Conservation (phyloP, 352 stramenopile genomes). For the Albugo laibachii region DNA sequence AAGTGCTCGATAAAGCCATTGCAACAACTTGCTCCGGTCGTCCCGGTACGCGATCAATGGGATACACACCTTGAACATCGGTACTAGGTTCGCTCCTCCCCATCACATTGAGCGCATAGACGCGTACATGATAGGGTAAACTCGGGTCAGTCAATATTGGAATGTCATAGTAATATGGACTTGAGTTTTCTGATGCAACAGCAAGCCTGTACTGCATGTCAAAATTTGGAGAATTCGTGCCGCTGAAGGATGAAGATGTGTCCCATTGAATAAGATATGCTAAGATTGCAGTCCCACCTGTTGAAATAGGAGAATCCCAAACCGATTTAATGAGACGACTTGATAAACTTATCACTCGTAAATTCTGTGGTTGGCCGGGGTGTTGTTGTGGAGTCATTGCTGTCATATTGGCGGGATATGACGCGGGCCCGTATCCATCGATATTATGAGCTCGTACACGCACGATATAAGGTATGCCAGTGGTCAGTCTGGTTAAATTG, state of each 20-base stretch:
- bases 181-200: slow-evolving; percentile 14
- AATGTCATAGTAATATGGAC: slow-evolving; percentile 86
- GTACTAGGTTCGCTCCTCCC: slow-evolving; percentile 44
- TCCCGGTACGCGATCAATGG: slow-evolving; percentile 58
- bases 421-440: slow-evolving; percentile 32
- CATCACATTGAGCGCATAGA: slow-evolving; percentile 85
- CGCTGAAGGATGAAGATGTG: slow-evolving; percentile 33
- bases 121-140: slow-evolving; percentile 73
- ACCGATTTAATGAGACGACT: slow-evolving; percentile 52
- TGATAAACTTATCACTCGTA: slow-evolving; percentile 36
- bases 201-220: slow-evolving; percentile 23
- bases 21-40: slow-evolving; percentile 32
- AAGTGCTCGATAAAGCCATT: slow-evolving; percentile 71
- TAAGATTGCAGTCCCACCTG: slow-evolving; percentile 55
- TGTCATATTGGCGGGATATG: slow-evolving; percentile 29
- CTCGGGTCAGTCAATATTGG: slow-evolving; percentile 16
- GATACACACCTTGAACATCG: slow-evolving; percentile 10
- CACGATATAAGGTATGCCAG: slow-evolving; percentile 33
- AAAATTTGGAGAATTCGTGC: slow-evolving; percentile 52
- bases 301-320: slow-evolving; percentile 34
- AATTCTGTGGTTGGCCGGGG: slow-evolving; percentile 13
- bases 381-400: slow-evolving; percentile 19
- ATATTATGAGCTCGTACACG: slow-evolving; percentile 38
- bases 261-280: slow-evolving; percentile 91
- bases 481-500: slow-evolving; percentile 24